Percentiles rank a stretch among this genome's conserved stretches.
These are phyloP conservation scores for Candida sakaeoensis DNA, from an alignment of 805 yeast species.

Conservation along the genomic window DNA sequence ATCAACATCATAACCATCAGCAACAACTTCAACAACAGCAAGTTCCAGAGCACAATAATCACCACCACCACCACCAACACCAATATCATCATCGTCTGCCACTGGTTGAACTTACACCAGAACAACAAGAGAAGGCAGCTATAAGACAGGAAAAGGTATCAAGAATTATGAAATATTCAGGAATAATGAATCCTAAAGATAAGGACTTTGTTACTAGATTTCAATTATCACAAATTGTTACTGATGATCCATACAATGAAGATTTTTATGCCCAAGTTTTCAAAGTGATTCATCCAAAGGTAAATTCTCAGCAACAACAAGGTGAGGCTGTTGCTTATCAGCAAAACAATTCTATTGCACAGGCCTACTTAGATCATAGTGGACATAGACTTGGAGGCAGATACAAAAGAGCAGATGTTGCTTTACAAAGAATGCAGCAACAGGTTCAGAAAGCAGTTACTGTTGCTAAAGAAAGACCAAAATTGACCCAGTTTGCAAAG, in stretches of 20 bases:
- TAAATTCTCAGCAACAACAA: slow-evolving; percentile 48
- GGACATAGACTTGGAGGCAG: slow-evolving; percentile 89
- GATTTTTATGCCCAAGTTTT: slow-evolving; percentile 95
- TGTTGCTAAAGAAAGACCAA: slow-evolving; percentile 86
- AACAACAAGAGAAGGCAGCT: slow-evolving; percentile 64
- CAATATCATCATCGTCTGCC: slow-evolving; percentile 24
- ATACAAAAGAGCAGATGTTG: slow-evolving; percentile 79
- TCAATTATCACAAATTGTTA: slow-evolving; percentile 91
- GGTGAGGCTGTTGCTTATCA: slow-evolving; percentile 41
- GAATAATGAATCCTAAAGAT: slow-evolving; percentile 96
- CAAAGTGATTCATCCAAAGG: slow-evolving; percentile 56
- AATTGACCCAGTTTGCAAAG: slow-evolving; percentile 56
- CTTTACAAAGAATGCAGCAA: slow-evolving; percentile 95
- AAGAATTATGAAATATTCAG: slow-evolving; percentile 76
- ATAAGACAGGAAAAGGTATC: slow-evolving; percentile 72
- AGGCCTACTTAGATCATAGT: slow-evolving; percentile 85
- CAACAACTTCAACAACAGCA: slow-evolving; percentile 17
- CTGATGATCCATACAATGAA: slow-evolving; percentile 95
- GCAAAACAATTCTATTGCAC: slow-evolving; percentile 79
- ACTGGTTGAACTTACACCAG: slow-evolving; percentile 52
- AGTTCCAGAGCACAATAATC: slow-evolving; percentile 14
- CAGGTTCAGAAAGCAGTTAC: slow-evolving; percentile 96
- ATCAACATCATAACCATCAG: slow-evolving; percentile 19
- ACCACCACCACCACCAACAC: slow-evolving; percentile 15
- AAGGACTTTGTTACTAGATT: slow-evolving; percentile 92